Conservation (phyloP, 192 early-diverging fungal genomes). For the Gamsiella multidivaricata region DNA sequence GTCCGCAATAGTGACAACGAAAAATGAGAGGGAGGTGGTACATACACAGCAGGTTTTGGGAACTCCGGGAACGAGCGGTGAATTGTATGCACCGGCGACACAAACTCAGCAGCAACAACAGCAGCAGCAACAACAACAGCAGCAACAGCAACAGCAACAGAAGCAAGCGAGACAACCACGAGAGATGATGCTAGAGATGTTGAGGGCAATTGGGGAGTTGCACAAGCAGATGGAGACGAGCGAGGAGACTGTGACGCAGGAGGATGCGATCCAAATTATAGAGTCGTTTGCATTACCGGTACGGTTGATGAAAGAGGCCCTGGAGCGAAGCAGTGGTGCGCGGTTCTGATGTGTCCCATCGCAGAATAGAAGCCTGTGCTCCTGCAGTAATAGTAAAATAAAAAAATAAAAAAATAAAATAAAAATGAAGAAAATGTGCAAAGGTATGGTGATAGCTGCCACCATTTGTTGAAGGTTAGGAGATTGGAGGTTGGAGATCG, state of each 20-base stretch:
- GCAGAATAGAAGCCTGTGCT: too few relatives aligned
- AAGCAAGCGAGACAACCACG: slow-evolving; percentile 12
- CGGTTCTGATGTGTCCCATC: too few relatives aligned
- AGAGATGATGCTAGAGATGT: slow-evolving; percentile 41
- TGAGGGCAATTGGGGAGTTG: slow-evolving; percentile 35
- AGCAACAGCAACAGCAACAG: slow-evolving; percentile 4
- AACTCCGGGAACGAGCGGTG: too few relatives aligned
- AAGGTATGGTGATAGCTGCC: too few relatives aligned
- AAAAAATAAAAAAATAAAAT: too few relatives aligned
- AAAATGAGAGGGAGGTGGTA: too few relatives aligned
- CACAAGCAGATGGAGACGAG: slow-evolving; percentile 49
- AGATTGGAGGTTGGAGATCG: neutral
- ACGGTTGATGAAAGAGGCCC: slow-evolving; percentile 47
- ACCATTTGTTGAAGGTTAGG: neutral
- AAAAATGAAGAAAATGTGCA: too few relatives aligned
- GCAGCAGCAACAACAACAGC: neutral
- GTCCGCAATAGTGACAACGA: too few relatives aligned
- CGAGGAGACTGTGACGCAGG: slow-evolving; percentile 34
- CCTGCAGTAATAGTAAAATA: too few relatives aligned
- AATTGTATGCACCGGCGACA: too few relatives aligned
- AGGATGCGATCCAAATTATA: slow-evolving; percentile 43
- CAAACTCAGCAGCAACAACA: neutral
- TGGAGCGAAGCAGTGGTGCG: slow-evolving; percentile 29
- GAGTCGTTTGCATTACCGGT: slow-evolving; percentile 42
- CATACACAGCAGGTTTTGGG: too few relatives aligned